Conservation (phyloP, 495 filamentous ascomycete genomes). For the Paragyromitra xinjiangensis region DNA sequence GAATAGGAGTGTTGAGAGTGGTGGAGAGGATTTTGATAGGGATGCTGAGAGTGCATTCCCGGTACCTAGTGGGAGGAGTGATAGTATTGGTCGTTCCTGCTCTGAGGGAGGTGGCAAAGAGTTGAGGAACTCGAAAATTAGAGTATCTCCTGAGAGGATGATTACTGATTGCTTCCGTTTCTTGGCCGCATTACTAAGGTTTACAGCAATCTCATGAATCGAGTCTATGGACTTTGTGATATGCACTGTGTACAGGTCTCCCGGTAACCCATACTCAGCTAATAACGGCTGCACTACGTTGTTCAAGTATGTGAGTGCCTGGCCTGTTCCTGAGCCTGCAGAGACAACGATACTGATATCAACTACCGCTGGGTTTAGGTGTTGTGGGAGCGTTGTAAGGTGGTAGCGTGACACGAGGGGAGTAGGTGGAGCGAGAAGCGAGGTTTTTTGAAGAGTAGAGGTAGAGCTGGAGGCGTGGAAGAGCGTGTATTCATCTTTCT, state of each 20-base stretch:
- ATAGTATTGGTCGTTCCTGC: conserved; percentile 65
- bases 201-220: conserved; percentile 68
- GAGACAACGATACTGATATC: conserved; percentile 76
- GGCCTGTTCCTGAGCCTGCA: conserved; percentile 73
- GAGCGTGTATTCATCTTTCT: conserved; percentile 11
- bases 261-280: conserved; percentile 59
- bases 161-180: conserved; percentile 70
- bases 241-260: conserved; percentile 63
- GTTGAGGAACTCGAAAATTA: conserved; percentile 80
- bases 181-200: conserved; percentile 59
- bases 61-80: conserved; percentile 79
- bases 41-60: conserved; percentile 89
- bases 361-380: conserved; percentile 13
- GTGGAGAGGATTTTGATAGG: conserved; percentile 58
- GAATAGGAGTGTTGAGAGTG: conserved; percentile 68
- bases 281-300: conserved; percentile 69
- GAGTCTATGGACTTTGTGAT: conserved; percentile 67
- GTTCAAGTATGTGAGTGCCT: conserved; percentile 67
- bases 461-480: neutral
- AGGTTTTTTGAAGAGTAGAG: conserved; percentile 5
- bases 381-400: conserved; percentile 28
- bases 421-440: conserved; percentile 37
- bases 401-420: conserved; percentile 24
- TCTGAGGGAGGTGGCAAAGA: conserved; percentile 58
- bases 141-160: conserved; percentile 87